Base-by-base conservation (phyloP, 768 basidiomycete genomes). In the Pseudohyphozyma bogoriensis region DNA sequence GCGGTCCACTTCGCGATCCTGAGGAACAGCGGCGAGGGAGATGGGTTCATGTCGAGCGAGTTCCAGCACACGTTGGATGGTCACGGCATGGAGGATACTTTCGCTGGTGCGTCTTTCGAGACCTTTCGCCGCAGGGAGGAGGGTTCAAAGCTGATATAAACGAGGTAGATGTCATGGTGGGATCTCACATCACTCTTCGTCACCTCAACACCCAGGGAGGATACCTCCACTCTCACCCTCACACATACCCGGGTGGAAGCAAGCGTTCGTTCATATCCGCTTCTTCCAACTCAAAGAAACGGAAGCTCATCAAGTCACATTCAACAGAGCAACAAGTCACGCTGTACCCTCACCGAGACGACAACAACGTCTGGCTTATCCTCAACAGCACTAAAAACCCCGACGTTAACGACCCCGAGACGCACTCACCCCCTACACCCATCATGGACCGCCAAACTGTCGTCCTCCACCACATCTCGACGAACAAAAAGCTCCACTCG, bases 41-140 rank as follows among this genome's bases (percentile, higher is more conserved):
- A 97, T 72, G 91, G 92, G 1, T 99, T 99, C 75, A 99, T 99
- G 95, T 93, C 88, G 76, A 88, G 90, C 3, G 92, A 91, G 72
- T 99, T 99, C 77, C 92, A 96, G 75, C 93, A 97, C 71, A 96
- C 92, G 0, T 78, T 99, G 16, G 79, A 84, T 20, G 90, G 91
- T 9, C 84, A 83, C 46, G 82, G 85, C 10, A 96, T 97, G 95
- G 79, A 80, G 15, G 91, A 99, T 73, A 97, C 93, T 0, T 91
- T 78, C 73, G 89, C 91, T 31, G 86, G 88, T 88, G 59, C 61
- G 82, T 60, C 55, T 15, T 26, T 31, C 40, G 33, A 11, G 9
- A 33, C 11, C 39, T 12, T 22, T 29, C 32, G 47, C 3, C 20
- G 47, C 4, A 33, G 59, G 29, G 33, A 12, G 20, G 29, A 29